A percentile compares a stretch with the other conserved stretches of the same genome.
phyloP scores from a whole-genome alignment of 2,329 filamentous ascomycete species.

The Aspergillus quadricinctus region DNA sequence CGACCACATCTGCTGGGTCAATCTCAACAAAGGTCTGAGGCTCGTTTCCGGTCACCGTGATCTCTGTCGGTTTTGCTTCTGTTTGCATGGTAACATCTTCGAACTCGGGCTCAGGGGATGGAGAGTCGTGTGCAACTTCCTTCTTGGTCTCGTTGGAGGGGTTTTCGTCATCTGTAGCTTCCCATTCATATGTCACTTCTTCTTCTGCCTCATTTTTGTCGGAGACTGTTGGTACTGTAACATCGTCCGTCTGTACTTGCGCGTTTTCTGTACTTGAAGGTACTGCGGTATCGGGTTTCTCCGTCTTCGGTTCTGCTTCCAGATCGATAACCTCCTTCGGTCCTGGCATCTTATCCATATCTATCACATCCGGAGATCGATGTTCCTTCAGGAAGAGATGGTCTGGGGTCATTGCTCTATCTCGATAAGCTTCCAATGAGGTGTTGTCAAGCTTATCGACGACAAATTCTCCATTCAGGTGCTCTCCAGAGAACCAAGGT shows the following conservation, averaged over 20 bases:
- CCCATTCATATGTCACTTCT: slow-evolving; percentile 12
- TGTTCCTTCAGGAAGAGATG: slow-evolving; percentile 27
- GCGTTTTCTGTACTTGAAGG: background rate
- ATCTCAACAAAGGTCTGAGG: slow-evolving; percentile 7
- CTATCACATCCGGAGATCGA: slow-evolving; percentile 35
- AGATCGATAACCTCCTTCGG: slow-evolving; percentile 29
- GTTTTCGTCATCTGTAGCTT: slow-evolving; percentile 15
- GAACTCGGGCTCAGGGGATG: slow-evolving; percentile 39
- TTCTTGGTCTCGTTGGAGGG: slow-evolving; percentile 5
- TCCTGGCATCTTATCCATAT: slow-evolving; percentile 33
- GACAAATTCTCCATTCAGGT: slow-evolving; percentile 30
- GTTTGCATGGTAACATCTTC: slow-evolving; percentile 18
- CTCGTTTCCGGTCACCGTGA: slow-evolving; percentile 23
- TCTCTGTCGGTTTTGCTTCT: slow-evolving; percentile 19
- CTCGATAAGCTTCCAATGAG: slow-evolving; percentile 21
- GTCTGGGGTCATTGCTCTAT: slow-evolving; percentile 16
- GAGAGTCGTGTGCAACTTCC: slow-evolving; percentile 30
- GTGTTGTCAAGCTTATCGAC: slow-evolving; percentile 20
- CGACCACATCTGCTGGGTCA: slow-evolving; percentile 22
- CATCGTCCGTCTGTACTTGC: background rate
- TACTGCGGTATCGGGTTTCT: background rate
- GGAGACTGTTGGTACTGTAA: background rate
- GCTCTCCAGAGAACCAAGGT: slow-evolving; percentile 44
- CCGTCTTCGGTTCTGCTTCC: slow-evolving; percentile 18
- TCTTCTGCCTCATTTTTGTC: slow-evolving; percentile 18